Evolutionary conservation across 2,329 filamentous ascomycete genomes (phyloP), one percentile per base, ranked within the genome.

Genomic region (Trichoderma koningiopsis): DNA sequence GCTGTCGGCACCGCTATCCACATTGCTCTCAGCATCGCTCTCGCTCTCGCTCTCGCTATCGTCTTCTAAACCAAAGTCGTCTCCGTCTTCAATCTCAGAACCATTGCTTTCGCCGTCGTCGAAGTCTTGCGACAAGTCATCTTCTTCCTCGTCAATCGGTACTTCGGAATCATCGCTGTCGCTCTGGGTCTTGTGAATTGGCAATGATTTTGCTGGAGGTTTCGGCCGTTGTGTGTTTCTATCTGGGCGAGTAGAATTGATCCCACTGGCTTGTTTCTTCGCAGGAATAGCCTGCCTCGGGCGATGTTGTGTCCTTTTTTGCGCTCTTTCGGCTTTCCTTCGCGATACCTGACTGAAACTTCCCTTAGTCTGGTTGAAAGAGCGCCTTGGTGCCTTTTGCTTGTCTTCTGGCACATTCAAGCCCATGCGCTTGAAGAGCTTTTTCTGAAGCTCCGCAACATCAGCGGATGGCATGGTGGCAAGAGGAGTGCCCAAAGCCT

Each of bases 291-390:
- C 53, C n/a, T 55, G 68, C 16, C 58, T 72, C 13, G 73, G 58
- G 24, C 72, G 69, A 43, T 77, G 73, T 16, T 82, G 81, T 33
- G 78, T 75, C 77, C 87, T 91, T 77, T 89, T 91, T 73, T 87
- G 83, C 27, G 83, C 81, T 67, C 91, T 85, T 73, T 91, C 88
- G 19, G 86, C 86, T 76, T 90, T 92, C 68, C 92, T 86, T 70
- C 87, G 85, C 66, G 91, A 89, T 81, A 92, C 92, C 73, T 90
- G 85, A 74, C 75, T 19, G 69, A 55, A 27, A 72, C 70, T 65
- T 63, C 71, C 57, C 72, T 71, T 68, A 72, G 27, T 68, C 65
- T 29, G 55, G 31, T 67, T 69, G 65, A 68, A 10, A n/a, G 56
- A 43, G 62, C 72, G 52, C 66, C 43, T 66, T 59, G 22, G 49